Evolutionary conservation across 2,329 filamentous ascomycete species (phyloP), one percentile per base, ranked within the genome.

Genomic region (Colletotrichum cuscutae): DNA sequence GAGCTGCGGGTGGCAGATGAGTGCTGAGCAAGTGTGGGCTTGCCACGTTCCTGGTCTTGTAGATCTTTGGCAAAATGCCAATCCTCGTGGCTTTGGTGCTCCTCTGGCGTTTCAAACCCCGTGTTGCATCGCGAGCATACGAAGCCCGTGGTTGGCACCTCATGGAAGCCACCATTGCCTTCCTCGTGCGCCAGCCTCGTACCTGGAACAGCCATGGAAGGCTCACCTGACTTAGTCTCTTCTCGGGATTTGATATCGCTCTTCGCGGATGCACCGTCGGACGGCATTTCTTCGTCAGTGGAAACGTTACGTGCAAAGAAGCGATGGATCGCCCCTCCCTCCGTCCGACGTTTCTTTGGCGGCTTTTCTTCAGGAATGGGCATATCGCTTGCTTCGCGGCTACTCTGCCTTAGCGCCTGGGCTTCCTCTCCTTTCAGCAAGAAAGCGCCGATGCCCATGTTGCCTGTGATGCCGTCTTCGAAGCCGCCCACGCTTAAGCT

Each of bases 61-160:
- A 99, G 87, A 77, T 96, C 93, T 83, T 94, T 94, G 58, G 97
- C 97, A 83, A 98, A 93, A 83, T 99, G 97, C 92, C 95, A 98
- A 81, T 99, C 97, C 66, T 92, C 87, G 81, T 99, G 97, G 82
- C 94, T 95, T 76, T 91, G 89, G 59, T 91, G 79, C 76, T 89
- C 88, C 68, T 92, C 89, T 30, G 85, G 79, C 52, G 86, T 84
- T 13, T 87, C 85, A 42, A 97, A 85, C n/a, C 81, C 79, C 77
- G 88, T 87, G 72, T 88, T 87, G 81, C 95, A 98, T 74, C 90
- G 90, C 62, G 85, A 80, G 81, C 95, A 97, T 53, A 81, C 77
- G 77, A 86, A 83, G 56, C 83, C 78, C 49, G 78, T 80, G 75
- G 82, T 81, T 77, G 80, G 78, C 76, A 82, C 81, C 60, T 81